Percentiles rank a stretch among this genome's conserved stretches.
phyloP scores from a whole-genome alignment of 2,329 filamentous ascomycete genomes.

The Ramichloridium luteum region DNA sequence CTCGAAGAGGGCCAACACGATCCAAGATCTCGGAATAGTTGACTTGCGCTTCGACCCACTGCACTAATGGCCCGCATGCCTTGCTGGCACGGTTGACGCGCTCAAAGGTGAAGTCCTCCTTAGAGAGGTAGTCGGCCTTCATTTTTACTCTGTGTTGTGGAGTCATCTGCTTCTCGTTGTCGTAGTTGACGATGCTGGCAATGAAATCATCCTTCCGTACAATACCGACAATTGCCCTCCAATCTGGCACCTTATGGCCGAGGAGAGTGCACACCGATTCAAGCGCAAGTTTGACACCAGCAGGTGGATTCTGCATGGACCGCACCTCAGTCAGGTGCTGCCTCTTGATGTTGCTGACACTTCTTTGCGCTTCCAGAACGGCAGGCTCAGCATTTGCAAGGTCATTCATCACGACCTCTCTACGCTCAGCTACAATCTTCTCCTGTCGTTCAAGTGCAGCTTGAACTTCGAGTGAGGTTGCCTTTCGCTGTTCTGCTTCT shows the following conservation, averaged over 20 bases:
- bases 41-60: slow-evolving; percentile 95
- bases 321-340: slow-evolving; percentile 95
- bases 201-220: slow-evolving; percentile 94
- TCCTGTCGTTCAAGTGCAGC: slow-evolving; percentile 79
- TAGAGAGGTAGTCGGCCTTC: slow-evolving; percentile 81
- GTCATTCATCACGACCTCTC: slow-evolving; percentile 74
- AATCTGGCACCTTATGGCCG: slow-evolving; percentile 77
- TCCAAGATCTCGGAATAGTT: slow-evolving; percentile 97
- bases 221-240: slow-evolving; percentile 82
- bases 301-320: slow-evolving; percentile 87
- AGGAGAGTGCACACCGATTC: slow-evolving; percentile 95
- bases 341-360: slow-evolving; percentile 96
- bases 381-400: slow-evolving; percentile 86
- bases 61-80: slow-evolving; percentile 89
- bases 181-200: slow-evolving; percentile 91
- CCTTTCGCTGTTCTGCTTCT: slow-evolving; percentile 85
- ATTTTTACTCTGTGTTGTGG: slow-evolving; percentile 69
- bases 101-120: slow-evolving; percentile 92
- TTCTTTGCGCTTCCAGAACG: slow-evolving; percentile 83
- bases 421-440: slow-evolving; percentile 68
- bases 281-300: slow-evolving; percentile 79
- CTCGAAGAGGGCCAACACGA: slow-evolving; percentile 78
- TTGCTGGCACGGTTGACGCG: slow-evolving; percentile 92
- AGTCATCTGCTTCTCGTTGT: slow-evolving; percentile 94
- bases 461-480: slow-evolving; percentile 79